Base-by-base conservation (phyloP, 2,329 filamentous ascomycete species). In the Botrytis sinoallii region DNA sequence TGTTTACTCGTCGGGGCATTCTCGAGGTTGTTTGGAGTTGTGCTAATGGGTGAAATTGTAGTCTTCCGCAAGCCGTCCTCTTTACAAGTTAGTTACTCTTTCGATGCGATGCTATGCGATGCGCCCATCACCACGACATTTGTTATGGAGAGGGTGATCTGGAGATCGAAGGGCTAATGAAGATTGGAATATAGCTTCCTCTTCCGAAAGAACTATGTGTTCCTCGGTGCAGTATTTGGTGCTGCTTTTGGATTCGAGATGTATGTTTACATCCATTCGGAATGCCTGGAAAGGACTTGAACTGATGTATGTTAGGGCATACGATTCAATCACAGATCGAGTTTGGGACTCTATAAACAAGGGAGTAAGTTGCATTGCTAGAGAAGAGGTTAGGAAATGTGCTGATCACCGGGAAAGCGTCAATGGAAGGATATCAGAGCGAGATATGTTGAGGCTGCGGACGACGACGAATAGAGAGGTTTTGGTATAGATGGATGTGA, bases 371-470 rank as follows among this genome's bases (percentile, higher is more conserved):
- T 75, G 32, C 16, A 48, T 18, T 59, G n/a, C 66, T 63, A 25
- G 18, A 35, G 5, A 22, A 22, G 38, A 22, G 14, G n/a, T 57
- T 25, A 46, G 38, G 52, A 60, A 10, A 46, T 77, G 79, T 68
- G 69, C 83, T 85, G 77, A 84, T 79, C 67, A 67, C 32, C 64
- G 44, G 70, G n/a, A 79, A 82, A 98, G 95, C 94, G 95, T 82
- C 95, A 98, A 97, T 98, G 96, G 96, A 98, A 98, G 89, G 96
- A 99, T 84, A 98, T 99, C 87, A 95, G 97, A 86, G 86, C 91
- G 84, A 91, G 89, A 85, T 99, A 97, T 85, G 84, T 97, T 81
- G 85, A 93, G 85, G 87, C 87, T 75, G 89, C 86, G 73, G 91
- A 92, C 77, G 90, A 92, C 77, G 90, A 91, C 77, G 90, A 81